Evolutionary conservation across 1,284 basidiomycete genomes (phyloP).

Genomic region (Hypsizygus ulmarius): DNA sequence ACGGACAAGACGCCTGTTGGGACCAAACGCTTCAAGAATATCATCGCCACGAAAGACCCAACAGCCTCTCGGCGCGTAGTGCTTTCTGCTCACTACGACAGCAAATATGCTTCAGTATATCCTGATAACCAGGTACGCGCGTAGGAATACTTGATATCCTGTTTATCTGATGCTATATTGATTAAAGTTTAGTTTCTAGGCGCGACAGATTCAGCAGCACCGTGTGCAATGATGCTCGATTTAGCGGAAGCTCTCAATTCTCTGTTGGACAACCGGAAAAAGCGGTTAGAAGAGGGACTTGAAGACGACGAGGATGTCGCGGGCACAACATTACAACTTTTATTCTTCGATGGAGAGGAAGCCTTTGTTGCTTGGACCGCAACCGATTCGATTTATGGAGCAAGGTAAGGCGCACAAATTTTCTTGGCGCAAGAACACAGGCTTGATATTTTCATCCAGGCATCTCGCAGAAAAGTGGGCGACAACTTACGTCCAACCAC

Average conservation of each 20-base stretch:
- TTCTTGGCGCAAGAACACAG: constrained; percentile 2
- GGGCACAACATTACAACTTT: constrained; percentile 87
- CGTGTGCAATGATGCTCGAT: constrained; percentile 92
- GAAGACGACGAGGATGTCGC: constrained; percentile 76
- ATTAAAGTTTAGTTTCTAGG: constrained; percentile 77
- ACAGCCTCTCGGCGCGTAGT: constrained; percentile 79
- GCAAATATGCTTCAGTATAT: constrained; percentile 79
- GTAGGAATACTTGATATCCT: neutral
- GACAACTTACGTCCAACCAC: constrained; percentile 59
- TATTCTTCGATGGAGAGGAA: constrained; percentile 99
- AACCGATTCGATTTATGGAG: constrained; percentile 92
- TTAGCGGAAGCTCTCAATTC: constrained; percentile 78
- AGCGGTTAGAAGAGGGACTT: constrained; percentile 52
- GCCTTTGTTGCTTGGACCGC: constrained; percentile 91
- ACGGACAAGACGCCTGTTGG: constrained; percentile 84
- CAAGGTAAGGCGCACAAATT: constrained; percentile 50
- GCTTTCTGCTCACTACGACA: constrained; percentile 95
- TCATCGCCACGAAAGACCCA: constrained; percentile 93
- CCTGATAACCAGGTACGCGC: constrained; percentile 73
- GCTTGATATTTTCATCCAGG: constrained; percentile 36
- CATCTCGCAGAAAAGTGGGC: constrained; percentile 87
- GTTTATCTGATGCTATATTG: constrained; percentile 6
- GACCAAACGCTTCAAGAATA: constrained; percentile 79
- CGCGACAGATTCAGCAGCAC: constrained; percentile 95
- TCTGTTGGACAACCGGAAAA: constrained; percentile 62